Evolutionary conservation across 2,329 filamentous ascomycete genomes (phyloP), one percentile per base, ranked within the genome.

Genomic region (Aspergillus tanneri): DNA sequence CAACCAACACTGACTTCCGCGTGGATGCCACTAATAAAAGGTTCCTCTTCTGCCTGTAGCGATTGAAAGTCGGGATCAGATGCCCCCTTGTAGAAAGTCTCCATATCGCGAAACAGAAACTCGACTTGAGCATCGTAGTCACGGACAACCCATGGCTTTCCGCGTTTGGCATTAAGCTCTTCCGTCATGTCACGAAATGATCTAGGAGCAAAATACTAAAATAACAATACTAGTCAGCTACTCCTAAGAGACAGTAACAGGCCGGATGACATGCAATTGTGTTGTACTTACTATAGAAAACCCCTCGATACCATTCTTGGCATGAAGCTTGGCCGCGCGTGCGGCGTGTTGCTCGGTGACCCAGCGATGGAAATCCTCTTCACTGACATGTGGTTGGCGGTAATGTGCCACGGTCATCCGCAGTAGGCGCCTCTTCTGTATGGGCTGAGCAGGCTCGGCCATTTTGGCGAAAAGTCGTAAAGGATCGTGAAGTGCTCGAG

Each of bases 71-170:
- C 55, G 5, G 53, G 40, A 27, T 59, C 56, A 6, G 36, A n/a
- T 1, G 46, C 46, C 24, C 51, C 47, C 32, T 38, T 50, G 36
- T 44, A 44, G 18, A 58, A 42, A 6, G 38, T 47, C 21, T 47
- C 50, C 19, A 58, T 47, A 53, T 47, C 49, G 32, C 56, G 55
- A 28, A 59, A 54, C 32, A 50, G 56, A 44, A 58, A 55, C 43
- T 59, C 56, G 19, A 58, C 49, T 11, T 44, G 35, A 3, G 49
- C 43, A 32, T 59, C 56, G n/a, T 42, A 39, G 30, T 35, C 45
- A 14, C 39, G 25, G 24, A 42, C 25, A 23, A 30, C 24, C 25
- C 39, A 42, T 6, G 39, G 25, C 24, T 16, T 42, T 6, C 39
- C 39, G 7, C 39, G 16, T 21, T 30, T 12, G 39, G 24, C 24